Evolutionary conservation across 225 moss, liverwort and hornwort genomes (phyloP).

Genomic region (Neckera pumila): DNA sequence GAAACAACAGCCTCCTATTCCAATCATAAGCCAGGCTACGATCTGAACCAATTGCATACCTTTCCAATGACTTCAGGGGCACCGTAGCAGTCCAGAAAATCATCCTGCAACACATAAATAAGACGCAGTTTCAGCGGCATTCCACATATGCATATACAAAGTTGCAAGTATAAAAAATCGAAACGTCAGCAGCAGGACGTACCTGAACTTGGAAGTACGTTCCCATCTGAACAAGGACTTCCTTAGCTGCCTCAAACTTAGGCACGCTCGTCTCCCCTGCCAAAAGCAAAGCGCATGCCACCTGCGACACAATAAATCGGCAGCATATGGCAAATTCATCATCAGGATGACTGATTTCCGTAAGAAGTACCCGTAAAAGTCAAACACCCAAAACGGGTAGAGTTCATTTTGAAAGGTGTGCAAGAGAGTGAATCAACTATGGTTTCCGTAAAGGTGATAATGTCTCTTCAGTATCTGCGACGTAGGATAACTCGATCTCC

Average conservation of each 20-base stretch:
- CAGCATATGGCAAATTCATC: background rate
- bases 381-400: background rate
- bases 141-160: background rate
- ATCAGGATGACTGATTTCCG: background rate
- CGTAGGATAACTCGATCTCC: background rate
- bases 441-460: background rate
- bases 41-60: slow-evolving; percentile 15
- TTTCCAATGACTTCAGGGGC: slow-evolving; percentile 90
- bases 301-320: slow-evolving; percentile 27
- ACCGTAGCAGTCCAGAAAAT: slow-evolving; percentile 85
- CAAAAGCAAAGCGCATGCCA: slow-evolving; percentile 87
- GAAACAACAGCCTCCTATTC: too few species aligned
- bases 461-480: background rate
- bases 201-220: slow-evolving; percentile 99
- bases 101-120: slow-evolving; percentile 41
- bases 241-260: slow-evolving; percentile 70
- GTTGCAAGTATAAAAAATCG: background rate
- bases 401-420: background rate
- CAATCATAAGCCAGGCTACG: background rate
- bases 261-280: slow-evolving; percentile 55
- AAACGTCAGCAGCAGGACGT: background rate
- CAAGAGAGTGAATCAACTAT: background rate
- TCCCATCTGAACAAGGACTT: slow-evolving; percentile 88
- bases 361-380: background rate
- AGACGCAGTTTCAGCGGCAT: background rate